Evolutionary conservation across 139 green algal species (phyloP).

Genomic region (Coelastrella sp.): DNA sequence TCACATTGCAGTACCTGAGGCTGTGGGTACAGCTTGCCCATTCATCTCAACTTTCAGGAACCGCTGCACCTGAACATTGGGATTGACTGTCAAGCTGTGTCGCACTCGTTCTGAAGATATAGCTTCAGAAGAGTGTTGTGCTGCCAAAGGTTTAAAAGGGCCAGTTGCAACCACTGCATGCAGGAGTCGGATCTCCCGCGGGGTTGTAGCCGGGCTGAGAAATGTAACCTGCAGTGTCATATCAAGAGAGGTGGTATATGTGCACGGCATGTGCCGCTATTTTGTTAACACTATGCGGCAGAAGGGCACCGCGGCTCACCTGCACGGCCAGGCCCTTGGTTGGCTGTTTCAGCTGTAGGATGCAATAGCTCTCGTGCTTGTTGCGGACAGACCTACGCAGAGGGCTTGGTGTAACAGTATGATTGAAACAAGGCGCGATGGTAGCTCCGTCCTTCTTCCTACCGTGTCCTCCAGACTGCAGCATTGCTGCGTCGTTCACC

Average conservation of each 20-base stretch:
- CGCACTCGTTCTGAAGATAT: background rate
- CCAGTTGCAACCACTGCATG: slow-evolving; percentile 4
- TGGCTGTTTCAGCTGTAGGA: slow-evolving; percentile 20
- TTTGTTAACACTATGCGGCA: too few relatives aligned
- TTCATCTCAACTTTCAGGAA: slow-evolving; percentile 35
- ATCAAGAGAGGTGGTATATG: too few relatives aligned
- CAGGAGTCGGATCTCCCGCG: slow-evolving; percentile 13
- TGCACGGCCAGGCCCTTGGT: background rate
- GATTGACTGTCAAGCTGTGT: slow-evolving; percentile 18
- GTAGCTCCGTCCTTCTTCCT: background rate
- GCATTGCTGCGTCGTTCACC: background rate
- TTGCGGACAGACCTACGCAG: slow-evolving; percentile 32
- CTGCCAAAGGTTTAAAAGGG: background rate
- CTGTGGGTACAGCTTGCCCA: background rate
- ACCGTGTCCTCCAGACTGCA: slow-evolving; percentile 30
- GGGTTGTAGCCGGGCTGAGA: background rate
- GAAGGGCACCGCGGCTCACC: slow-evolving; percentile 1
- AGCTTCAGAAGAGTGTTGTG: background rate
- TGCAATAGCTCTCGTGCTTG: slow-evolving; percentile 30
- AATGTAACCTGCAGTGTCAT: slow-evolving; percentile 7
- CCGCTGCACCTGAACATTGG: background rate
- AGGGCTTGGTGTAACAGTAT: too few relatives aligned
- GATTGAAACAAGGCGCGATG: too few relatives aligned
- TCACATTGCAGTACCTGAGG: too few relatives aligned
- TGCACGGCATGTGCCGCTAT: too few relatives aligned